phyloP scores from a whole-genome alignment of 805 yeast genomes.

The Saccharomycopsis fibuligera region DNA sequence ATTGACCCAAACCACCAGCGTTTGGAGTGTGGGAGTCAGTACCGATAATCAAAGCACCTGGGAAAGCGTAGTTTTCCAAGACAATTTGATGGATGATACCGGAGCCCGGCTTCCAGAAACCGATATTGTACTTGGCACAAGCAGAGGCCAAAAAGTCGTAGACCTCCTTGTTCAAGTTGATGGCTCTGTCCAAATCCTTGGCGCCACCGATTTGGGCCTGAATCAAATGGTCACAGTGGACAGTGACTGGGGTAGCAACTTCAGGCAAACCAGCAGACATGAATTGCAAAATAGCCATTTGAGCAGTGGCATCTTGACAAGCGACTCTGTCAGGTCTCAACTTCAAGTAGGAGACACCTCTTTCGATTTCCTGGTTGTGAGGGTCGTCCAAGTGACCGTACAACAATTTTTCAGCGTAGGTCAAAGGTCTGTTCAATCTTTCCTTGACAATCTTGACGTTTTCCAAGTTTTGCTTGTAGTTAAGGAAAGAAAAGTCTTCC shows the following conservation, averaged over 20 bases:
- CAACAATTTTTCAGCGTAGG: constrained; percentile 89
- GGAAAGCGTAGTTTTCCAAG: constrained; percentile 92
- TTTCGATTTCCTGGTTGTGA: constrained; percentile 57
- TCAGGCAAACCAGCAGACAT: constrained; percentile 91
- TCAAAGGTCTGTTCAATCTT: constrained; percentile 81
- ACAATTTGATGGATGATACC: constrained; percentile 98
- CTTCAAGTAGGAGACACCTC: constrained; percentile 89
- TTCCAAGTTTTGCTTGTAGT: constrained; percentile 86
- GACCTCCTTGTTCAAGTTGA: constrained; percentile 86
- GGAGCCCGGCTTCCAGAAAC: constrained; percentile 99
- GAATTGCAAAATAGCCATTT: constrained; percentile 96
- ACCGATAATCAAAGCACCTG: constrained; percentile 95
- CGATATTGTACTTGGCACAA: constrained; percentile 91
- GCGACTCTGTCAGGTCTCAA: constrained; percentile 97
- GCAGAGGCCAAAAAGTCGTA: constrained; percentile 91
- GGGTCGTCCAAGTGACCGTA: constrained; percentile 91
- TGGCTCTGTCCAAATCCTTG: constrained; percentile 72
- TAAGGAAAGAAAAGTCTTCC: constrained; percentile 79
- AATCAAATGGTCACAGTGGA: constrained; percentile 97
- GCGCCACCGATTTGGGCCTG: constrained; percentile 94
- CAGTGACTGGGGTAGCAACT: constrained; percentile 90
- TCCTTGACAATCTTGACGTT: constrained; percentile 78
- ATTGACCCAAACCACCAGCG: constrained; percentile 98
- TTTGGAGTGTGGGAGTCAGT: constrained; percentile 99
- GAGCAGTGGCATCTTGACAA: constrained; percentile 99